Evolutionary conservation across 2,329 filamentous ascomycete genomes (phyloP), one percentile per base, ranked within the genome.

Genomic region (Fusarium floridanum): DNA sequence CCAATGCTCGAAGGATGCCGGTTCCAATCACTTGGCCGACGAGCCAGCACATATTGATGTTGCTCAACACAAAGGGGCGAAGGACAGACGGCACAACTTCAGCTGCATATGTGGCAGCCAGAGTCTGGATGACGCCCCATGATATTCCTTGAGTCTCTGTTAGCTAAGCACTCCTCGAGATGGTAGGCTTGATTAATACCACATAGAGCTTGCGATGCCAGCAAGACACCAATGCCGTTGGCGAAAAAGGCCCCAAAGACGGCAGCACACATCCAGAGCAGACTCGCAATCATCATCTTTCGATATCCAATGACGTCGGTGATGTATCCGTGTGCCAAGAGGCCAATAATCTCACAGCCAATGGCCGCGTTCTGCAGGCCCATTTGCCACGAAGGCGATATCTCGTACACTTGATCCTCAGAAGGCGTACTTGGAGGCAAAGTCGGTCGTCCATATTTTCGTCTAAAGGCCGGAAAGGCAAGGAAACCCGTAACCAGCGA

Each of bases 1-100:
- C 66, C 5, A 86, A 73, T 4, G 73, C 79, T 29, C 81, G 78
- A 16, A 84, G 78, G 2, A 85, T 81, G 0, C 81, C 82, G 0
- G 81, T 80, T 1, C 78, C 80, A 5, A 84, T 75, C 8, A 86
- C 73, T 64, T 86, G 84, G 1, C 85, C 85, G 10, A 85, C 80
- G 10, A 83, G 78, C 80, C 83, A 86, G 66, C 84, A 86, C 68
- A 86, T 77, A 64, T 86, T 86, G 59, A 83, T 80, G 61, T 84
- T 84, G 9, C 80, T 81, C 0, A 83, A 81, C 4, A 86, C 73
- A 61, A 83, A 85, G 2, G 80, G 69, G 14, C 78, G 67, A 9
- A 80, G 20, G 77, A 78, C 20, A 81, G 80, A 34, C 72, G 85
- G 80, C 24, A 77, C 73, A 11, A 81, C 77, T 55, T 86, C 85